A percentile compares a stretch with the other conserved stretches of the same genome.
These are phyloP conservation scores for Fusarium xyrophilum DNA, from an alignment of 2,329 filamentous ascomycete species.

Conservation along the genomic window DNA sequence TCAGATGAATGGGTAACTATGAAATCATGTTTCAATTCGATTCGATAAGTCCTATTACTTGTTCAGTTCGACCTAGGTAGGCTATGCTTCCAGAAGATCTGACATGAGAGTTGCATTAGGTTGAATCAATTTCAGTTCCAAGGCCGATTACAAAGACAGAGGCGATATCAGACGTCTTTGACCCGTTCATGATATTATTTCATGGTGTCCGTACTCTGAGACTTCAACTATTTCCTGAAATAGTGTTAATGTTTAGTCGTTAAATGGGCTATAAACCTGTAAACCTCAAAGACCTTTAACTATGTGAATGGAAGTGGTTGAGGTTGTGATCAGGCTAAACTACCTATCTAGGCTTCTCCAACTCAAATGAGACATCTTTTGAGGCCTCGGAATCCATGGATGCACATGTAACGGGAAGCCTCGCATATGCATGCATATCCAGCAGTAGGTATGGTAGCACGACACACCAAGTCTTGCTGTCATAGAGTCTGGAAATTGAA, in stretches of 20 bases:
- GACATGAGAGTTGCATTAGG: not conserved
- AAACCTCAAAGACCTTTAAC: not conserved
- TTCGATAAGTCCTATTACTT: not conserved
- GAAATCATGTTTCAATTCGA: constrained; percentile 22
- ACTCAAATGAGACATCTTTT: not conserved
- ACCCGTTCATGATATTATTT: not conserved
- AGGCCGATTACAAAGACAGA: constrained; percentile 1
- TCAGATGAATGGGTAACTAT: constrained; percentile 7
- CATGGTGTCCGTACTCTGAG: not conserved
- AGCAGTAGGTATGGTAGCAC: constrained; percentile 2
- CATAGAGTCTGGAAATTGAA: not conserved
- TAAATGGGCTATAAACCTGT: not conserved
- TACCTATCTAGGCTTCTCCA: not conserved
- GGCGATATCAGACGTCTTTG: not conserved
- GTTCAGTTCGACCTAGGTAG: not conserved
- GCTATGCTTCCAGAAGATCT: not conserved
- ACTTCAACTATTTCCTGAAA: not conserved
- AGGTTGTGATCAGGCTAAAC: not conserved
- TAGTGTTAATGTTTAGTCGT: not conserved
- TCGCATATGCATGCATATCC: constrained; percentile 16
- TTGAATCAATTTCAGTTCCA: not conserved
- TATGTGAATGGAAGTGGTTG: not conserved
- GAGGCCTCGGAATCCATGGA: not conserved
- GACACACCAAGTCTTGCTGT: constrained; percentile 3
- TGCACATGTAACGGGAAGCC: not conserved